Base-by-base conservation (phyloP, 2,329 filamentous ascomycete species). In the Phoma herbarum region DNA sequence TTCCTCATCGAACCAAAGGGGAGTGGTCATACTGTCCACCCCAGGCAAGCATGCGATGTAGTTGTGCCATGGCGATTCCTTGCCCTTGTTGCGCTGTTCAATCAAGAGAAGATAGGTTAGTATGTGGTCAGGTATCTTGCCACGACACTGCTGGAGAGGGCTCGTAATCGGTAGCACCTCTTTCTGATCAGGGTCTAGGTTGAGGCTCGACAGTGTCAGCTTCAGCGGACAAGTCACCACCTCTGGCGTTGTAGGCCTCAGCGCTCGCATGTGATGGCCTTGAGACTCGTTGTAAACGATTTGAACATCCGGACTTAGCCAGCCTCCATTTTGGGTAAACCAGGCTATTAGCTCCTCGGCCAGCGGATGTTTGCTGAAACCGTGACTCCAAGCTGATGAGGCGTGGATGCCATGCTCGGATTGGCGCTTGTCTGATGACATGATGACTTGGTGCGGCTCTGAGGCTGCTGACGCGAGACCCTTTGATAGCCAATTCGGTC, bases 11-110 rank as follows among this genome's bases (percentile, higher is more conserved):
- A 78, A 78, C 70, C 71, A 79, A 8, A 78, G 58, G 16, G 77
- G 74, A 12, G 77, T 78, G n/a, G 65, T 71, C 69, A 79, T 69
- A 16, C 59, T 61, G 22, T 72, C 64, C 12, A 67, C 59, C 11
- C 25, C 61, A 11, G 77, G 77, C 44, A 79, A 65, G 45, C 71
- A 72, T 20, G 63, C 61, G 48, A 79, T 72, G 57, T 79, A 79
- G 26, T 71, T 64, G 25, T 67, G 50, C 77, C 77, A 79, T 58
- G 65, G 69, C 14, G 74, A 76, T 1, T 63, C 52, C n/a, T 31
- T 64, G 48, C 47, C 65, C 59, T 52, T 67, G 28, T 52, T 61
- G 31, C 64, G 64, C 61, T 78, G 75, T 61, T 78, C 75, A 39
- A 75, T 65, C 52, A 78, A 68, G 7, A 78, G 62, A 20, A 78